Conservation (phyloP, 768 basidiomycete species). For the Coprinopsis sp. region DNA sequence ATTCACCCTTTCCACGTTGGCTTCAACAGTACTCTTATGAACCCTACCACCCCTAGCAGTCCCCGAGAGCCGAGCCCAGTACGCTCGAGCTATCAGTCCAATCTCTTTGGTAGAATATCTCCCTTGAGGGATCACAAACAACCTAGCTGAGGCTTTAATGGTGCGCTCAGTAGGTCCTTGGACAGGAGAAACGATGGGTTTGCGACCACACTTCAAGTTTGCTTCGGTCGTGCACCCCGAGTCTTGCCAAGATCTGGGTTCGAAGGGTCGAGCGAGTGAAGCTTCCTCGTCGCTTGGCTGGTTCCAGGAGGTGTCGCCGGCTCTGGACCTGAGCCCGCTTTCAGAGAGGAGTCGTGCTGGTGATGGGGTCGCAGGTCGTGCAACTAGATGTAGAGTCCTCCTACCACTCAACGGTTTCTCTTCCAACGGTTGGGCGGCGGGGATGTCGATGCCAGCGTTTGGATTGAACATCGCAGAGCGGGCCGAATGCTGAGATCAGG, state of each 20-base stretch:
- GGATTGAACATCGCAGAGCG: slow-evolving; percentile 80
- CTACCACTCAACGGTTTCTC: no score
- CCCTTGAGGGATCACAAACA: slow-evolving; percentile 69
- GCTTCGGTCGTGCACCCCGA: background rate
- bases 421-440: slow-evolving; percentile 83
- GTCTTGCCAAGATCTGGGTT: background rate
- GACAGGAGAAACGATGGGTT: no score
- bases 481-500: slow-evolving; percentile 59
- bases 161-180: background rate
- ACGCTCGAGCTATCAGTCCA: slow-evolving; percentile 53
- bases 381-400: no score
- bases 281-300: no score
- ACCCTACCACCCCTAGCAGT: slow-evolving; percentile 73
- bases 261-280: slow-evolving; percentile 62
- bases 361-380: no score
- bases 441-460: slow-evolving; percentile 87
- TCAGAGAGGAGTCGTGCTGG: no score
- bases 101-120: slow-evolving; percentile 69
- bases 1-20: slow-evolving; percentile 37
- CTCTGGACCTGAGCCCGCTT: no score
- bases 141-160: no score
- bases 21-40: slow-evolving; percentile 70
- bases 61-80: slow-evolving; percentile 49
- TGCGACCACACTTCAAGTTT: no score
- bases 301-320: no score